Evolutionary conservation across 1,284 basidiomycete species (phyloP).

Genomic region (Puccinia horiana): DNA sequence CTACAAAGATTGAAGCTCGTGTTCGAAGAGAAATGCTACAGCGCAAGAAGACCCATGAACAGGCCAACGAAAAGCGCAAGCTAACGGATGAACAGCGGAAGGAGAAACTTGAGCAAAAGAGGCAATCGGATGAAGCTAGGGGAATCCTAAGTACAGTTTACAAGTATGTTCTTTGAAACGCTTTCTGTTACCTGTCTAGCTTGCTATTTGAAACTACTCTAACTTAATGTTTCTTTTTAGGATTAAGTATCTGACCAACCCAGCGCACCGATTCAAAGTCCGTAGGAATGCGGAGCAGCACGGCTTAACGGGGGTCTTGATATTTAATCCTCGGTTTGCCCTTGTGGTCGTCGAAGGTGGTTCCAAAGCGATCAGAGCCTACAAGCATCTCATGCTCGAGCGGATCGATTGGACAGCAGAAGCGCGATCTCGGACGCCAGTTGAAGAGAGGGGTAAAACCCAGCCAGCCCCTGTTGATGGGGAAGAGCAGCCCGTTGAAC

Average conservation of each 20-base stretch:
- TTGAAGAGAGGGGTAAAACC: conserved; percentile 55
- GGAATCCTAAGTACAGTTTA: conserved; percentile 84
- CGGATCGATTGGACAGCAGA: conserved; percentile 95
- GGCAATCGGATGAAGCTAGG: conserved; percentile 79
- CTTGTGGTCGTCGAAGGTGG: conserved; percentile 93
- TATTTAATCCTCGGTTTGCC: conserved; percentile 84
- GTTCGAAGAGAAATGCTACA: conserved; percentile 89
- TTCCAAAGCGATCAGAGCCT: conserved; percentile 79
- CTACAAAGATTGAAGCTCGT: conserved; percentile 92
- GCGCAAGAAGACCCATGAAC: conserved; percentile 83
- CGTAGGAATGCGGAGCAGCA: conserved; percentile 91
- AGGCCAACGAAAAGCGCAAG: conserved; percentile 85
- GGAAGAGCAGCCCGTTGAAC: conserved; percentile 62
- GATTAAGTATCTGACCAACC: conserved; percentile 84
- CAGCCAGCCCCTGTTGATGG: conserved; percentile 58
- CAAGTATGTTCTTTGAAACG: conserved; percentile 67
- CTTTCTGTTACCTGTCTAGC: not conserved
- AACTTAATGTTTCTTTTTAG: conserved; percentile 60
- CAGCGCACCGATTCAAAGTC: conserved; percentile 92
- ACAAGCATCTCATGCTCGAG: conserved; percentile 80
- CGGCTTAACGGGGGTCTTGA: conserved; percentile 79
- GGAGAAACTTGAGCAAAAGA: conserved; percentile 82
- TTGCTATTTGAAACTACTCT: not conserved
- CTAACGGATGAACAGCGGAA: conserved; percentile 83
- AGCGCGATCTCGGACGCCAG: conserved; percentile 74